Evolutionary conservation across 805 yeast species (phyloP), one percentile per base, ranked within the genome.

Genomic region (Candida chilensis): DNA sequence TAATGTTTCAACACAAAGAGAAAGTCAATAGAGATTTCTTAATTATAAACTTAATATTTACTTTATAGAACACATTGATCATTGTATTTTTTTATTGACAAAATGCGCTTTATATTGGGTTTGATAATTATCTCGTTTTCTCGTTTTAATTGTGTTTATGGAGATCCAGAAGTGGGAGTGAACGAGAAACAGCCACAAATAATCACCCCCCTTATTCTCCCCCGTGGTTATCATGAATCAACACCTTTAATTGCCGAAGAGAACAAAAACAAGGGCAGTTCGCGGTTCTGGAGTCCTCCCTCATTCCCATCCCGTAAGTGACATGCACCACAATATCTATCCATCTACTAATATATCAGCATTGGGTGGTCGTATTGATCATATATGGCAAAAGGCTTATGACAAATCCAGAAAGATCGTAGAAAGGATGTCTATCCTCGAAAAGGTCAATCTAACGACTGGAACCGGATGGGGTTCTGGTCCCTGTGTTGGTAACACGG

Each of bases 391-490:
- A 36, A 60, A 57, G 11, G 81, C 82, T 2, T 74, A 63, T 44
- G 65, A 60, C 12, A 67, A 67, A 32, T 82, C 81, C 2, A 53
- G 71, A 35, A 66, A 60, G 32, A 45, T 74, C 18, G 79, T 74
- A 12, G 66, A 67, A 32, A 67, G 66, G 36, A 67, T 76, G 72
- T 59, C 78, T 4, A 61, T 68, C 22, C 51, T 63, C 12, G 83
- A 76, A 43, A 75, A 74, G 39, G 78, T 72, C 17, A 75, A 75
- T 43, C 48, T 75, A 29, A 75, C 81, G 5, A 69, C 79, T 3
- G 82, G 81, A 12, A 71, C 74, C 10, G 78, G 78, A 13, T 73
- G 77, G 72, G 74, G 74, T 2, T 60, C 72, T 17, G 79, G 78
- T 5, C 76, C 75, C 2, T 71, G 79, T 44, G 60, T 71, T 20